Evolutionary conservation across 2,329 filamentous ascomycete genomes (phyloP).

Genomic region (Xylaria sp.): DNA sequence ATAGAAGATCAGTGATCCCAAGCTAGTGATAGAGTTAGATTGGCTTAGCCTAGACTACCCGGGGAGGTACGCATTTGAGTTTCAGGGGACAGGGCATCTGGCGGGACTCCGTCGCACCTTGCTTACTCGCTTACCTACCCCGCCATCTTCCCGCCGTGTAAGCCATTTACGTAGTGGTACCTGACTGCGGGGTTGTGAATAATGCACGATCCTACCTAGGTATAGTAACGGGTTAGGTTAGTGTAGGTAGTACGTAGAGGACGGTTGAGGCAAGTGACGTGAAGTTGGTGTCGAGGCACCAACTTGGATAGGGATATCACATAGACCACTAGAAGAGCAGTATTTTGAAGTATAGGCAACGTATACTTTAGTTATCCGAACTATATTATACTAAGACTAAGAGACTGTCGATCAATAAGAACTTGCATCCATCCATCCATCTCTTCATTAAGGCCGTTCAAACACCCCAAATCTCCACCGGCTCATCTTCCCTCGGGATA

Average conservation of each 20-base stretch:
- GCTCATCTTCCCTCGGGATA: background rate
- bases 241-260: too few species aligned
- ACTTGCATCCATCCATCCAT: too few species aligned
- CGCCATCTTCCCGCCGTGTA: background rate
- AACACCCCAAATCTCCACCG: background rate
- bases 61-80: background rate
- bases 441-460: background rate
- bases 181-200: slow-evolving; percentile 1
- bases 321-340: too few species aligned
- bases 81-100: background rate
- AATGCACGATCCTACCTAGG: background rate
- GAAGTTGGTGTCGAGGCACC: too few species aligned
- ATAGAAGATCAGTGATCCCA: background rate
- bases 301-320: too few species aligned
- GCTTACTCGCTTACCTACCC: slow-evolving; percentile 3
- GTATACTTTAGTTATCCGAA: too few species aligned
- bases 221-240: too few species aligned
- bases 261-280: too few species aligned
- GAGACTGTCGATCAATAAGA: too few species aligned
- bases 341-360: too few species aligned
- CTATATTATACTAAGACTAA: background rate
- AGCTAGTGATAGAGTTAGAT: background rate
- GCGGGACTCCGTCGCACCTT: slow-evolving; percentile 6
- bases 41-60: too few species aligned
- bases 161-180: background rate